Conservation (phyloP, 768 basidiomycete genomes). For the Pleurotus tuber-regium region DNA sequence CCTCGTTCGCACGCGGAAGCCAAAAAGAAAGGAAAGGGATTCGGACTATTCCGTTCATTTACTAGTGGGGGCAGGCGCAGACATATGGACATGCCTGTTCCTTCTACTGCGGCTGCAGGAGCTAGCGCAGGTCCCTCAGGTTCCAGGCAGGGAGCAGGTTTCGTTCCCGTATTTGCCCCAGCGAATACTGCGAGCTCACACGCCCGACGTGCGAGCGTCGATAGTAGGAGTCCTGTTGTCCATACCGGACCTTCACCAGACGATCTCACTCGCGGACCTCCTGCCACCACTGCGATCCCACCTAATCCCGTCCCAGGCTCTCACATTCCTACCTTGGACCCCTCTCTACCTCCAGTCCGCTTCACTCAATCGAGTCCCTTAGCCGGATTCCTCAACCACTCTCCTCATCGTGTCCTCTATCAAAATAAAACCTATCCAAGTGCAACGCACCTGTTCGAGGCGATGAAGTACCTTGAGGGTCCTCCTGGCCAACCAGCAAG, state of each 20-base stretch:
- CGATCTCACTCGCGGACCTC: neutral
- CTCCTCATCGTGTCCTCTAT: conserved; percentile 60
- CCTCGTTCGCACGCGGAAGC: conserved; percentile 8
- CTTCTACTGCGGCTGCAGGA: neutral
- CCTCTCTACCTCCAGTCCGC: conserved; percentile 27
- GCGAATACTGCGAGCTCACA: conserved; percentile 10
- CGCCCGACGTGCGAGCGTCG: neutral
- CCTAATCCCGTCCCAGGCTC: neutral
- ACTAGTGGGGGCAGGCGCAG: neutral
- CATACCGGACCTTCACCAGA: neutral
- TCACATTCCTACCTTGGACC: neutral
- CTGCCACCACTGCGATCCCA: neutral
- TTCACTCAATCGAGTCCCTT: conserved; percentile 41
- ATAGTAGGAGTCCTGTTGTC: neutral
- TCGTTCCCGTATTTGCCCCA: conserved; percentile 25
- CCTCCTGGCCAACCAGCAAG: conserved; percentile 20
- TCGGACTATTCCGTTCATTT: conserved; percentile 2
- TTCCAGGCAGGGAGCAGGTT: conserved; percentile 13
- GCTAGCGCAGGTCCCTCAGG: neutral
- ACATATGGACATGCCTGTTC: neutral
- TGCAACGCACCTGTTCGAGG: conserved; percentile 75
- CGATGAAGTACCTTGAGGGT: conserved; percentile 58
- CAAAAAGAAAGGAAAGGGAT: conserved; percentile 3
- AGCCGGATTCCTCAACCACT: conserved; percentile 62
- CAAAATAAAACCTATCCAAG: conserved; percentile 57